Base-by-base conservation (phyloP, 495 filamentous ascomycete species). In the Penicillium macrosclerotiorum region DNA sequence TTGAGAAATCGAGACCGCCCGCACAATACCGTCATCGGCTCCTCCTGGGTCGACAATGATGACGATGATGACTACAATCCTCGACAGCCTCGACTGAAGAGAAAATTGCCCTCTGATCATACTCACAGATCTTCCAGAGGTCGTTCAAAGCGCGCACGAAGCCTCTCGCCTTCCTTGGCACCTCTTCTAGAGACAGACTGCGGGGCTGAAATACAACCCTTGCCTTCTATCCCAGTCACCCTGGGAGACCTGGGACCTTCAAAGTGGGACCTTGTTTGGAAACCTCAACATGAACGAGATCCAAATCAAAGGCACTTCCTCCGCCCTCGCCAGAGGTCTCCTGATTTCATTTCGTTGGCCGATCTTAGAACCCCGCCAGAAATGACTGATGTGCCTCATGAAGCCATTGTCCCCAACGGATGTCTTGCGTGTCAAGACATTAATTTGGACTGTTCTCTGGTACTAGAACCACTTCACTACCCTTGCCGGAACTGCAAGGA, bases 21-120 rank as follows among this genome's bases (percentile, higher is more conserved):
- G 14, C n/a, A 18, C 24, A 14, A 19, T 16, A 8, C n/a, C 17
- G 12, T n/a, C n/a, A 18, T 35, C 5, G 16, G 36, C 14, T 39
- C 24, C 12, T 52, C 40, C 2, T 54, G 54, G 54, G 27, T 49
- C 27, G 54, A 54, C 37, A 43, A 49, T 6, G 45, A 53, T 0
- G 3, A 45, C 6, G 54, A 57, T 33, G 39, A 39, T 9, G 45
- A 57, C 26, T 57, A 54, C 26, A 17, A 6, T 8, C 45, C 49
- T 16, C 2, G 11, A 16, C 23, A 3, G 11, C 8, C 30, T 23
- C 34, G 27, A 31, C 9, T 22, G 17, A 38, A 38, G 3, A 19
- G 20, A 2, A 19, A 8, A 25, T 6, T 16, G 2, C 12, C 5
- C 17, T 24, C 36, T 1, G 14, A 16, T n/a, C n/a, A n/a, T n/a